Percentiles rank a stretch among this genome's conserved stretches.
These are phyloP conservation scores for Trametes pubescens DNA, from an alignment of 1,284 basidiomycete genomes.

Conservation along the genomic window DNA sequence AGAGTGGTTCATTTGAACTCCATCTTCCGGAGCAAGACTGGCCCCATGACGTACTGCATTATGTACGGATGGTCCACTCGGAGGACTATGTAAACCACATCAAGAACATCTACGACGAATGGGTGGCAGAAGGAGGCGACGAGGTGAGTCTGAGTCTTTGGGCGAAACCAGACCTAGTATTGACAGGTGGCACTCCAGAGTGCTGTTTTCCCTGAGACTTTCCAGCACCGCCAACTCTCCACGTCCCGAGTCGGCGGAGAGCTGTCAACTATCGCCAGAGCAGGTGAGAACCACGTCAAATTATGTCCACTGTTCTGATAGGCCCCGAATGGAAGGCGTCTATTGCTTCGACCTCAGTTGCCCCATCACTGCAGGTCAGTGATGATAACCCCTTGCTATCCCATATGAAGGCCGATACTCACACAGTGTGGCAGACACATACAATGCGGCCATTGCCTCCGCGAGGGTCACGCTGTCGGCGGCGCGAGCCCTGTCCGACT, in stretches of 20 bases:
- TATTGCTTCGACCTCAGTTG: slow-evolving; percentile 49
- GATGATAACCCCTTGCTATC: neutral
- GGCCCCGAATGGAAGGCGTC: slow-evolving; percentile 38
- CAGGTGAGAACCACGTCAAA: slow-evolving; percentile 34
- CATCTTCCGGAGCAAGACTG: slow-evolving; percentile 27
- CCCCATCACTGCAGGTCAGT: slow-evolving; percentile 44
- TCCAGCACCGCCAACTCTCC: slow-evolving; percentile 38
- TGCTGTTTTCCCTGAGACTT: slow-evolving; percentile 46
- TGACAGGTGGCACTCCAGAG: slow-evolving; percentile 29
- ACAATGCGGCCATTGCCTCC: slow-evolving; percentile 42
- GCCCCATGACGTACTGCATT: slow-evolving; percentile 26
- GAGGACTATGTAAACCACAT: slow-evolving; percentile 43
- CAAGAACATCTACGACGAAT: slow-evolving; percentile 41
- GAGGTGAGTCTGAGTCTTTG: slow-evolving; percentile 31
- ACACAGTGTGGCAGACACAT: slow-evolving; percentile 39
- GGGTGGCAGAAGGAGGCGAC: slow-evolving; percentile 44
- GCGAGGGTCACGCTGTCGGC: slow-evolving; percentile 41
- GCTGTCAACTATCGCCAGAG: slow-evolving; percentile 40
- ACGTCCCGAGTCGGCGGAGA: slow-evolving; percentile 17
- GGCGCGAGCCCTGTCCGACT: slow-evolving; percentile 23
- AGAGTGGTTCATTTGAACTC: slow-evolving; percentile 32
- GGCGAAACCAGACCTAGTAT: neutral
- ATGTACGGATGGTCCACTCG: slow-evolving; percentile 36
- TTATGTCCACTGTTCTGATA: neutral
- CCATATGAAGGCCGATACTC: neutral